These are phyloP conservation scores for Quercus variabilis DNA, from an alignment of 306 rosid species.

Conservation along the genomic window DNA sequence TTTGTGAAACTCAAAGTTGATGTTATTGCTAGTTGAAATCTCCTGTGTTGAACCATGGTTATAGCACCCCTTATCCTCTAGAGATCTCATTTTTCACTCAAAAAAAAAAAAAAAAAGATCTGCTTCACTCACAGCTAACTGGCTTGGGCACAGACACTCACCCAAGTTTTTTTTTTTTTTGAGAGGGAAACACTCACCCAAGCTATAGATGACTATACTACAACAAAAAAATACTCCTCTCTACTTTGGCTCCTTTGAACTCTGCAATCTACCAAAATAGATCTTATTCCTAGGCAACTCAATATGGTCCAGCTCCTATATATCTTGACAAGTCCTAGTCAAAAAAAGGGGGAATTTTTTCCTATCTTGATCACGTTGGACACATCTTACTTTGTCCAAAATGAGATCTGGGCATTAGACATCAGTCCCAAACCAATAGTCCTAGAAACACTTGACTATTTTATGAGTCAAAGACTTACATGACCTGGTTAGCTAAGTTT, in stretches of 20 bases:
- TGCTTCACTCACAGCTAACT: background rate
- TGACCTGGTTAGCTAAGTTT: background rate
- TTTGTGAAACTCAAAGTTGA: conserved; percentile 72
- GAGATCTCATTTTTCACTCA: conserved; percentile 59
- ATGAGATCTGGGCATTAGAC: conserved; percentile 12
- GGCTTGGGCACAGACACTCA: background rate
- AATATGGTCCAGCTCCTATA: conserved; percentile 26
- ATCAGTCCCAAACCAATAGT: conserved; percentile 19
- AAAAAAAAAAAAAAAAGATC: background rate
- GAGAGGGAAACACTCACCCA: background rate
- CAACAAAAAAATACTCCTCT: background rate
- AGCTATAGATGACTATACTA: background rate
- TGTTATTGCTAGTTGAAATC: conserved; percentile 36
- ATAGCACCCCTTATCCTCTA: conserved; percentile 71
- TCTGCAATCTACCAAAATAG: background rate
- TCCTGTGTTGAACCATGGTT: conserved; percentile 52
- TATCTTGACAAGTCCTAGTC: background rate
- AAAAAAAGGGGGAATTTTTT: too few relatives aligned
- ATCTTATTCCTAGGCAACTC: background rate
- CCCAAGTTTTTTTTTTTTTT: background rate
- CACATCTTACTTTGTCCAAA: background rate
- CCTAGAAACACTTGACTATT: conserved; percentile 1
- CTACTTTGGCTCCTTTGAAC: background rate
- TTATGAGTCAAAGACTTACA: background rate
- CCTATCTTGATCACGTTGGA: background rate